Evolutionary conservation across 1,139 yeast species (phyloP).

Genomic region (Saccharomyces hybrid): DNA sequence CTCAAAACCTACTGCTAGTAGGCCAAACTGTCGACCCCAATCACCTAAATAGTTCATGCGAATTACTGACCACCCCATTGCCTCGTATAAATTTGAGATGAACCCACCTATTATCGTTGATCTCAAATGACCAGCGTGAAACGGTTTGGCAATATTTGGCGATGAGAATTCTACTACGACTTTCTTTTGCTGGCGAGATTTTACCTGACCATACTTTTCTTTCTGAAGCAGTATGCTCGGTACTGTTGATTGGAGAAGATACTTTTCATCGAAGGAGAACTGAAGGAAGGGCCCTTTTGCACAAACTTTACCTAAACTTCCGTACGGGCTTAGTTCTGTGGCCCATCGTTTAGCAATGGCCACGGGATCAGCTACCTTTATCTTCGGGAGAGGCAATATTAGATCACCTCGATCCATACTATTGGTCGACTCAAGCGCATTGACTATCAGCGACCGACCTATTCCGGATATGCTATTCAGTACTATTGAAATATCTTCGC

Average conservation of each 20-base stretch:
- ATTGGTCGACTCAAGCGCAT: constrained; percentile 1
- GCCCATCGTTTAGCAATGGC: constrained; percentile 79
- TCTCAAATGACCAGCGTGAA: constrained; percentile 98
- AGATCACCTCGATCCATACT: constrained; percentile 4
- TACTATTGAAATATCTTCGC: neutral
- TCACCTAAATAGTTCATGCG: constrained; percentile 95
- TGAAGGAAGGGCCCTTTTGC: constrained; percentile 91
- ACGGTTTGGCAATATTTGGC: constrained; percentile 97
- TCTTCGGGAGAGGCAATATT: constrained; percentile 4
- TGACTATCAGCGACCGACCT: neutral
- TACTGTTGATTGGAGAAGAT: constrained; percentile 60
- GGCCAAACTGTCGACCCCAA: constrained; percentile 99
- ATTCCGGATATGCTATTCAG: constrained; percentile 2
- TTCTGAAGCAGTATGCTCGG: constrained; percentile 59
- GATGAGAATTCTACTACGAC: constrained; percentile 86
- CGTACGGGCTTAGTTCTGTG: constrained; percentile 53
- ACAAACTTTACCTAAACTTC: constrained; percentile 57
- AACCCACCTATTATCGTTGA: constrained; percentile 97
- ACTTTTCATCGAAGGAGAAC: constrained; percentile 64
- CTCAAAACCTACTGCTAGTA: constrained; percentile 85
- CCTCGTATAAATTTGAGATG: constrained; percentile 80
- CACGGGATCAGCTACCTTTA: neutral
- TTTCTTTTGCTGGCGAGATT: constrained; percentile 67
- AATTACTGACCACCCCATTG: constrained; percentile 80
- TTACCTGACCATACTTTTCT: constrained; percentile 62